These are phyloP conservation scores for Ceratobasidium sp. DNA, from an alignment of 1,284 basidiomycete genomes.

Conservation along the genomic window DNA sequence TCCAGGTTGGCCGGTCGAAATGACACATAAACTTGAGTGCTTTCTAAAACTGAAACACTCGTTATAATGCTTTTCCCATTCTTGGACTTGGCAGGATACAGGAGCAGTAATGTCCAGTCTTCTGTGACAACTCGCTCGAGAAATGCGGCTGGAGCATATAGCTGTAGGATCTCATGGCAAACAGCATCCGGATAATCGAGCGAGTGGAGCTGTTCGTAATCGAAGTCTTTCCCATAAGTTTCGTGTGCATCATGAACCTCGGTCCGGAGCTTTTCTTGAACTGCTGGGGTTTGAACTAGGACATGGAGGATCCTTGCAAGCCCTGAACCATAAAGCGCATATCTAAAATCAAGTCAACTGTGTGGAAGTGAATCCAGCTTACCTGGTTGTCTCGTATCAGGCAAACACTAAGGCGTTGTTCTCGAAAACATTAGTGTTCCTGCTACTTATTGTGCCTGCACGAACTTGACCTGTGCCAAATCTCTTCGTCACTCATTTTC, in stretches of 20 bases:
- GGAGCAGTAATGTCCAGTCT: slow-evolving; percentile 4
- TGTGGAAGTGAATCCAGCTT: no score
- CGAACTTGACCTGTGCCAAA: no score
- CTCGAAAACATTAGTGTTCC: no score
- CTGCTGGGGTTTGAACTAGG: background rate
- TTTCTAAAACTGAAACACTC: background rate
- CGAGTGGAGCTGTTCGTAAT: slow-evolving; percentile 23
- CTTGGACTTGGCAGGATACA: background rate
- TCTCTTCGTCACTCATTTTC: no score
- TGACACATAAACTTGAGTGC: slow-evolving; percentile 13
- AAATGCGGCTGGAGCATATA: slow-evolving; percentile 1
- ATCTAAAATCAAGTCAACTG: no score
- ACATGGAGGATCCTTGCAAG: slow-evolving; percentile 9
- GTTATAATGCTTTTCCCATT: background rate
- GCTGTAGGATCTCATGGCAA: slow-evolving; percentile 15
- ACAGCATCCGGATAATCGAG: slow-evolving; percentile 12
- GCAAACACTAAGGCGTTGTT: no score
- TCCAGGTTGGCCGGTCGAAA: slow-evolving; percentile 10
- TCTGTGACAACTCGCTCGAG: background rate
- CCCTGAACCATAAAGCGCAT: no score
- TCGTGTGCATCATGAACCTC: background rate
- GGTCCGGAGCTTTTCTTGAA: background rate
- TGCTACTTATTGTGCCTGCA: no score
- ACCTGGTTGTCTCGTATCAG: no score
- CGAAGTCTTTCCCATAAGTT: slow-evolving; percentile 42